Conservation (phyloP, 345 rosid species). For the Eucalyptus erythrocorys region DNA sequence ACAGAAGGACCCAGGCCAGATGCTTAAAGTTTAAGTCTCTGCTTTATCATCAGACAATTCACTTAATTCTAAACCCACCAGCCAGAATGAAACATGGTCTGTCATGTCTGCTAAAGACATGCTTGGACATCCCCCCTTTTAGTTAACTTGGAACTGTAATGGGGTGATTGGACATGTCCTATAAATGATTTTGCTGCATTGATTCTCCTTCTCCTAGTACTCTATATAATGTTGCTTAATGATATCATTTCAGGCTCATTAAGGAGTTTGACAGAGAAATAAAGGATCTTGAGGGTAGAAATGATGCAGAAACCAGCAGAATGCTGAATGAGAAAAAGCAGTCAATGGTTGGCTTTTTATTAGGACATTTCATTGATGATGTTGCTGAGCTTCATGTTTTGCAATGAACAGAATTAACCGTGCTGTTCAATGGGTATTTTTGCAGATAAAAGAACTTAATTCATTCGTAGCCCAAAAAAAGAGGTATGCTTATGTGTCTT, state of each 20-base stretch:
- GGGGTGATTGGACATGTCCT: background rate
- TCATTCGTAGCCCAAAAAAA: conserved; percentile 9
- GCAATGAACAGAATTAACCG: background rate
- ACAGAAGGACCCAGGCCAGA: background rate
- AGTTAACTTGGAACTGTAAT: background rate
- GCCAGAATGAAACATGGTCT: background rate
- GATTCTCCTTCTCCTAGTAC: background rate
- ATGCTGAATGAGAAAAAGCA: conserved; percentile 80
- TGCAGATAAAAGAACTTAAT: conserved; percentile 14
- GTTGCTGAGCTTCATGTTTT: background rate
- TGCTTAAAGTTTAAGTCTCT: background rate
- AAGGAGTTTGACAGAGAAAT: conserved; percentile 87
- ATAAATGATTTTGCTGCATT: background rate
- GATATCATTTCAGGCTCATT: conserved; percentile 56
- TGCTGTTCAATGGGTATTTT: background rate
- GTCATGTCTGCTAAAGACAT: background rate
- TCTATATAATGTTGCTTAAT: background rate
- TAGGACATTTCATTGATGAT: background rate
- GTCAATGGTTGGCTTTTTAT: conserved; percentile 43
- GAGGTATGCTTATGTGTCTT: background rate
- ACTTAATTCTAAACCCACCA: background rate
- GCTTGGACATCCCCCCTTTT: background rate
- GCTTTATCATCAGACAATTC: background rate
- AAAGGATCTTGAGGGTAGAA: conserved; percentile 54
- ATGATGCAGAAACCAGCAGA: conserved; percentile 47